Evolutionary conservation across 192 early-diverging fungal species (phyloP).

Genomic region (Podila verticillata): DNA sequence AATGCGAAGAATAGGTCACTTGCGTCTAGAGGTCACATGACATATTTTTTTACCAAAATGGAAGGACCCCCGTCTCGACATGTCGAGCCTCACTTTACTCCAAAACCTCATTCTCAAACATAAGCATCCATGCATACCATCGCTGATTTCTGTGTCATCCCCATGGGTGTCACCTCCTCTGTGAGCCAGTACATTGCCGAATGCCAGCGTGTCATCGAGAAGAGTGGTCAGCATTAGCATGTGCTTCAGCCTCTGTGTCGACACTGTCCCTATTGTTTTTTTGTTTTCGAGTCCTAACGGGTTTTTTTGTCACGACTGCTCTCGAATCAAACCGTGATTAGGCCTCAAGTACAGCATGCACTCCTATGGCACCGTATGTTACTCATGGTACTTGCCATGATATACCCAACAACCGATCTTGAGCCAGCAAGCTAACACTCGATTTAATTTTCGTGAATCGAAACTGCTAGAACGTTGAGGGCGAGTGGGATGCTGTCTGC

Average conservation of each 20-base stretch:
- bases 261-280: neutral
- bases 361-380: slow-evolving; percentile 44
- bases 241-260: neutral
- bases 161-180: slow-evolving; percentile 50
- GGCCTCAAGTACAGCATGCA: slow-evolving; percentile 47
- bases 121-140: slow-evolving; percentile 35
- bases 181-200: slow-evolving; percentile 49
- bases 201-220: slow-evolving; percentile 50
- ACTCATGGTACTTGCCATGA: too few species aligned
- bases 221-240: slow-evolving; percentile 26
- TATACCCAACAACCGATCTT: too few species aligned
- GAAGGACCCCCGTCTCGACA: neutral
- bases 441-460: too few species aligned
- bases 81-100: neutral
- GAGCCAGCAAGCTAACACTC: too few species aligned
- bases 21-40: too few species aligned
- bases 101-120: neutral
- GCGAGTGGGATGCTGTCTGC: slow-evolving; percentile 49
- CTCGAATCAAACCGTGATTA: slow-evolving; percentile 1
- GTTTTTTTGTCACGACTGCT: neutral
- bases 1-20: too few species aligned
- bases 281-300: neutral
- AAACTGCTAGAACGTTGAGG: slow-evolving; percentile 30
- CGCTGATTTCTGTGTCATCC: slow-evolving; percentile 51
- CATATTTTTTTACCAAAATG: neutral